Conservation (phyloP, 441 rosid species). For the Croton setiger region DNA sequence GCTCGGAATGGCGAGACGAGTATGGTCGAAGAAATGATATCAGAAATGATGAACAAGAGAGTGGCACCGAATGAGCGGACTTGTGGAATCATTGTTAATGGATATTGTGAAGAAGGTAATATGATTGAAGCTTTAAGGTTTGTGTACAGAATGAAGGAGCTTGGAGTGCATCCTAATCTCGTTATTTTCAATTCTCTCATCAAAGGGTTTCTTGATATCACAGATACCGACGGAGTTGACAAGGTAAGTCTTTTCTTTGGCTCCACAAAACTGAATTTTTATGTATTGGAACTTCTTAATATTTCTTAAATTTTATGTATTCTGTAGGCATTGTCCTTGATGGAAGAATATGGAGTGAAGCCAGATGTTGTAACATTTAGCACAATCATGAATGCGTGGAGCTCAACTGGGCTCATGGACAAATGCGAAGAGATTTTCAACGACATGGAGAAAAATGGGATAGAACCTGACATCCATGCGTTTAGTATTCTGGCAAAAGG, state of each 20-base stretch:
- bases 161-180: slow-evolving; percentile 88
- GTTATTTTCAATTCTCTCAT: slow-evolving; percentile 78
- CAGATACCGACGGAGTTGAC: slow-evolving; percentile 67
- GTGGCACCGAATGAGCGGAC: slow-evolving; percentile 78
- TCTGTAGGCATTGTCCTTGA: slow-evolving; percentile 58
- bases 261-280: background rate
- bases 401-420: slow-evolving; percentile 80
- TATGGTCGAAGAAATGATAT: slow-evolving; percentile 71
- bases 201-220: slow-evolving; percentile 70
- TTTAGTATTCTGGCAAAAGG: slow-evolving; percentile 92
- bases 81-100: slow-evolving; percentile 70
- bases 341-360: slow-evolving; percentile 80
- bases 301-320: background rate
- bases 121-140: slow-evolving; percentile 76
- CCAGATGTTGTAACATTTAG: slow-evolving; percentile 92
- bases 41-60: slow-evolving; percentile 59
- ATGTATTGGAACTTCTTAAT: background rate
- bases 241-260: slow-evolving; percentile 49
- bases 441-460: slow-evolving; percentile 73
- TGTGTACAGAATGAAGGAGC: slow-evolving; percentile 71
- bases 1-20: slow-evolving; percentile 51
- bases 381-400: slow-evolving; percentile 95
- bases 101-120: slow-evolving; percentile 83
- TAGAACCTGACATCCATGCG: slow-evolving; percentile 75
- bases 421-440: slow-evolving; percentile 80